Percentiles rank a stretch among this genome's conserved stretches.
phyloP scores from a whole-genome alignment of 1,284 basidiomycete genomes.

The Inonotus hispidus region DNA sequence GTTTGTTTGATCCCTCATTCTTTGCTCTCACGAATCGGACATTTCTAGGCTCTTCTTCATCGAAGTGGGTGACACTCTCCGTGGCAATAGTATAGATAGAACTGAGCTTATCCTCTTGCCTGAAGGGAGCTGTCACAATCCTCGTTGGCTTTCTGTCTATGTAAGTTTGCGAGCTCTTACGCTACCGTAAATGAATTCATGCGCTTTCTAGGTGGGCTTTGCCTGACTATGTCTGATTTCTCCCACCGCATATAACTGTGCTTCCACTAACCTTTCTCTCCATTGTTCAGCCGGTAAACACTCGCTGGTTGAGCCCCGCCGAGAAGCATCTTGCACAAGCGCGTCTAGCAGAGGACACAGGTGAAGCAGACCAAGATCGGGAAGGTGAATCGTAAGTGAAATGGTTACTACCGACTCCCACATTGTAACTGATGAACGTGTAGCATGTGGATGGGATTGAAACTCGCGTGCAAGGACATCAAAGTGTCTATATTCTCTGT shows the following conservation, averaged over 20 bases:
- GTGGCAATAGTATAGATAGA: neutral
- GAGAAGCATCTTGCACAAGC: slow-evolving; percentile 65
- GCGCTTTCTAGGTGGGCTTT: slow-evolving; percentile 19
- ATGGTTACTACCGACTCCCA: neutral
- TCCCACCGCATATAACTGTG: neutral
- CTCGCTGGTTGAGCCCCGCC: slow-evolving; percentile 52
- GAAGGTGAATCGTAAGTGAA: slow-evolving; percentile 45
- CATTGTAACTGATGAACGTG: neutral
- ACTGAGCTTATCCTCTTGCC: neutral
- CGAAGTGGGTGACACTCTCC: slow-evolving; percentile 36
- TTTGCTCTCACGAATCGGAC: neutral
- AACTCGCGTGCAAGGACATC: slow-evolving; percentile 55
- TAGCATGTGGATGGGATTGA: slow-evolving; percentile 50
- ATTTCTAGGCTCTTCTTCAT: slow-evolving; percentile 49
- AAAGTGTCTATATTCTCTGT: slow-evolving; percentile 57
- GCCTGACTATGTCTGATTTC: slow-evolving; percentile 25
- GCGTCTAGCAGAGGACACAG: slow-evolving; percentile 71
- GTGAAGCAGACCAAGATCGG: slow-evolving; percentile 60
- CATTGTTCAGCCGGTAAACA: slow-evolving; percentile 66
- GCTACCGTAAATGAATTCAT: neutral
- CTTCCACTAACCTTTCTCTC: neutral
- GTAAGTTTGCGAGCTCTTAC: slow-evolving; percentile 30
- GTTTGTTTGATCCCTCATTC: neutral
- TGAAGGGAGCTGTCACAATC: slow-evolving; percentile 56
- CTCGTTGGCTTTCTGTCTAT: slow-evolving; percentile 48